Percentiles rank a stretch among this genome's conserved stretches.
Conservation (phyloP, 805 yeast species). For the Kluyveromyces starmeri region DNA sequence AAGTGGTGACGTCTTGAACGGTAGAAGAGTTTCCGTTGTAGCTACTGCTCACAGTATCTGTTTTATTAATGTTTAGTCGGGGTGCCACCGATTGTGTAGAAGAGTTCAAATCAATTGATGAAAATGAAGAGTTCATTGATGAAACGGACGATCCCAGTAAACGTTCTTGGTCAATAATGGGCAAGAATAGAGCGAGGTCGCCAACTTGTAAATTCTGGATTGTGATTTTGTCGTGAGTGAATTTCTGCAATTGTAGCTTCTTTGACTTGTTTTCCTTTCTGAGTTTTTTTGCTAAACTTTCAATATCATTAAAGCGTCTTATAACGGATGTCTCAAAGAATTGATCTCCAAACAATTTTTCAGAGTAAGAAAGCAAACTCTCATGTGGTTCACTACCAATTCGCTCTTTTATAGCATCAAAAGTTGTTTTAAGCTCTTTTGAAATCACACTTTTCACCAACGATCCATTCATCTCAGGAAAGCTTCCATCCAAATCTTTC, state of each 20-base stretch:
- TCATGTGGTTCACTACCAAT: slow-evolving; percentile 11
- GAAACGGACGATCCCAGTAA: slow-evolving; percentile 16
- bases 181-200: slow-evolving; percentile 78
- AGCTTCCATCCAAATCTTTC: slow-evolving; percentile 34
- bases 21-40: not conserved
- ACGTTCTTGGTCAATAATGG: slow-evolving; percentile 47
- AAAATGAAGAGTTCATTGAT: slow-evolving; percentile 27
- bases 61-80: not conserved
- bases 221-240: slow-evolving; percentile 43
- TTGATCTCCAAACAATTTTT: slow-evolving; percentile 22
- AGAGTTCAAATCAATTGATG: slow-evolving; percentile 24
- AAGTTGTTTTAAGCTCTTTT: slow-evolving; percentile 18
- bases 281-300: slow-evolving; percentile 74
- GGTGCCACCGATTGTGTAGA: slow-evolving; percentile 3
- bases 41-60: not conserved
- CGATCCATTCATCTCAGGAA: slow-evolving; percentile 28
- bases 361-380: slow-evolving; percentile 10
- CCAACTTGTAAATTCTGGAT: slow-evolving; percentile 58
- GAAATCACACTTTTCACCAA: slow-evolving; percentile 42
- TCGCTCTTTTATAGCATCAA: slow-evolving; percentile 9
- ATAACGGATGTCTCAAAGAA: slow-evolving; percentile 40
- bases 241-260: slow-evolving; percentile 21
- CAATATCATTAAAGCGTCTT: slow-evolving; percentile 81
- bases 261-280: slow-evolving; percentile 46
- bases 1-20: not conserved